Base-by-base conservation (phyloP, 192 early-diverging fungal genomes). In the Chytriomyces confervae region DNA sequence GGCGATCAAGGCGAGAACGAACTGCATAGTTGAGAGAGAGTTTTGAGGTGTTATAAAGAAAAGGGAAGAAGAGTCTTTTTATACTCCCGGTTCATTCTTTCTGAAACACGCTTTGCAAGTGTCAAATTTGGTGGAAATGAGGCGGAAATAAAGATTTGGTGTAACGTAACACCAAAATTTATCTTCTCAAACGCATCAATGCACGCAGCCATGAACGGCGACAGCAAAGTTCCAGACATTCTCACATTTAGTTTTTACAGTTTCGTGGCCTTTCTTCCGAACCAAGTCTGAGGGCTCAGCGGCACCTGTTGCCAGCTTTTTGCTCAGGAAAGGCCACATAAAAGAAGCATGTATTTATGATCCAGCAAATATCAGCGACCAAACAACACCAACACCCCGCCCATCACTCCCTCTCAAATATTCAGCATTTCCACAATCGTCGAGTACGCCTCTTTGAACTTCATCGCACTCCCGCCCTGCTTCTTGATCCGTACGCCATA, bases 401-500 rank as follows among this genome's bases (percentile, higher is more conserved):
- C n/a, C n/a, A n/a, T n/a, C n/a, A n/a, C n/a, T n/a, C 2, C 29
- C 29, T 36, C 29, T 36, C 49, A 66, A 65, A 79, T 73, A 47
- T 79, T 67, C 62, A 79, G 61, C 70, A 51, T 72, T 11, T 79
- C 76, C 4, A 83, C 81, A 47, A 86, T 75, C 36, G 75, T 65
- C n/a, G 79, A 11, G 51, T 90, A 90, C 36, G 87, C 24, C 24
- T 88, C 84, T 69, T 90, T 88, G 75, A 88, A 90, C 11, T 83
- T 47, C 46, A 89, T 77, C 57, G 85, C 75, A 50, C 78, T 84
- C 10, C 86, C 88, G 5, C 80, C 78, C 5, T 88, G 80, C 61
- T 88, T 75, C 81, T 87, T 91, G 29, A 91, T 81, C 48, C 86
- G 69, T 1, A 91, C 73, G 5, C 85, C 89, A 76, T 91, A 87